Percentiles rank a stretch among this genome's conserved stretches.
Conservation (phyloP, 192 early-diverging fungal genomes). For the Coemansia sp. region DNA sequence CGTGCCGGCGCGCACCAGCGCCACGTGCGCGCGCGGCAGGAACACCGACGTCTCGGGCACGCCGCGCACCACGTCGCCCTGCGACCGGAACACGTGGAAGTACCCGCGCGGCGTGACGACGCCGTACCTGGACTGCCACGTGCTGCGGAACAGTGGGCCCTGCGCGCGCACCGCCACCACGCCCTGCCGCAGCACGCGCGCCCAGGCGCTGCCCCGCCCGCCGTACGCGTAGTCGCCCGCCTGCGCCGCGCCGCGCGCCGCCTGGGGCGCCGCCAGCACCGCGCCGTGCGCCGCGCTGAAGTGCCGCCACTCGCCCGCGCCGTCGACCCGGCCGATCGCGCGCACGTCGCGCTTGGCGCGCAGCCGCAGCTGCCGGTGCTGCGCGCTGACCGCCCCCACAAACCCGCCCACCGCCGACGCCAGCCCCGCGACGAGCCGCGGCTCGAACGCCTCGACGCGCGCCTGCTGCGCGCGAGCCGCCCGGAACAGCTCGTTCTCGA, state of each 20-base stretch:
- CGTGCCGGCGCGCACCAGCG: slow-evolving; percentile 15
- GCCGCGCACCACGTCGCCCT: slow-evolving; percentile 49
- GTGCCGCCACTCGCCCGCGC: slow-evolving; percentile 29
- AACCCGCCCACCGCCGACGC: slow-evolving; percentile 9
- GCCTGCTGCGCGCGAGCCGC: slow-evolving; percentile 20
- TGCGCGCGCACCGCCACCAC: slow-evolving; percentile 49
- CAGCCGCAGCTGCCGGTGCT: slow-evolving; percentile 31
- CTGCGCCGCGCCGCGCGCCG: slow-evolving; percentile 2
- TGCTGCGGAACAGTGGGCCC: slow-evolving; percentile 50
- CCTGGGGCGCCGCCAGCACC: slow-evolving; percentile 18
- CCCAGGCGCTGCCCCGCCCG: slow-evolving; percentile 31
- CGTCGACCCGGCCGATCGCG: slow-evolving; percentile 22
- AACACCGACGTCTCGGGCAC: slow-evolving; percentile 51
- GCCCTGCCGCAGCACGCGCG: slow-evolving; percentile 47
- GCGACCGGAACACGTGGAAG: slow-evolving; percentile 54
- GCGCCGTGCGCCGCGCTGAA: slow-evolving; percentile 11
- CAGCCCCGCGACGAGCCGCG: slow-evolving; percentile 23
- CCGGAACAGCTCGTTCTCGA: slow-evolving; percentile 14
- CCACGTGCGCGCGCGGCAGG: slow-evolving; percentile 37
- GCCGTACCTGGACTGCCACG: slow-evolving; percentile 53
- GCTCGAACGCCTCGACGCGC: slow-evolving; percentile 31
- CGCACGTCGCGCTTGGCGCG: slow-evolving; percentile 22
- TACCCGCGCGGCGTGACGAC: slow-evolving; percentile 50
- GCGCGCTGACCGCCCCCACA: slow-evolving; percentile 19
- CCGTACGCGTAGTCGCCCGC: slow-evolving; percentile 17